Evolutionary conservation across 805 yeast species (phyloP), one percentile per base, ranked within the genome.

Genomic region (Diddensiella santjacobensis): DNA sequence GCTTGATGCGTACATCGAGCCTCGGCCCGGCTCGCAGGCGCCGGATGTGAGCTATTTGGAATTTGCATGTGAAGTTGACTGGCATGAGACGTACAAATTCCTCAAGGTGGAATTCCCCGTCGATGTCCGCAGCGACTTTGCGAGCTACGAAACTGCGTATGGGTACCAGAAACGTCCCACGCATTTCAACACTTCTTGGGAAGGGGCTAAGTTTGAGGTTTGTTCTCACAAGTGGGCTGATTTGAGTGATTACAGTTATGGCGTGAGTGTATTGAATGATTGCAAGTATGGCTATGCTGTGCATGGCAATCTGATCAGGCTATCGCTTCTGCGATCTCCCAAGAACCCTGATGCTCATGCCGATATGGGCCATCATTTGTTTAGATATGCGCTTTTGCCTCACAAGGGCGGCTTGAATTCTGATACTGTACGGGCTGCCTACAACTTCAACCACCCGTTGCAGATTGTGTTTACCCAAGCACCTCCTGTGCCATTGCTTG

Each of bases 101-200:
- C 75, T 91, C 66, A 93, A 93, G 67, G 96, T 88, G 8, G 96
- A 93, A 67, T 91, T 93, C 69, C 96, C 97, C 1, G 95, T 91
- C 18, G 84, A 86, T 23, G 75, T 91, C 17, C 79, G 79, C 56
- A 74, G 79, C 35, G 93, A 90, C 18, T 74, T 61, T 47, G 98
- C 96, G 1, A 79, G 81, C 49, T 93, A 87, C 65, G 99, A 91
- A 66, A 89, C 97, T 1, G 96, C 90, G 65, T 91, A 87, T 67
- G 99, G 99, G 46, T 68, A 86, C 40, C 91, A 96, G 3, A 81
- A 78, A 59, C 79, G 98, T 56, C 96, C 98, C 42, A 91, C 98
- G 0, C 97, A 91, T 67, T 91, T 74, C 70, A 93, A 91, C 64
- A 91, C 99, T 0, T 72, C 87, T 0, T 91, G 98, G 98, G 99